phyloP scores from a whole-genome alignment of 768 basidiomycete genomes.

The Trametes sanguinea region DNA sequence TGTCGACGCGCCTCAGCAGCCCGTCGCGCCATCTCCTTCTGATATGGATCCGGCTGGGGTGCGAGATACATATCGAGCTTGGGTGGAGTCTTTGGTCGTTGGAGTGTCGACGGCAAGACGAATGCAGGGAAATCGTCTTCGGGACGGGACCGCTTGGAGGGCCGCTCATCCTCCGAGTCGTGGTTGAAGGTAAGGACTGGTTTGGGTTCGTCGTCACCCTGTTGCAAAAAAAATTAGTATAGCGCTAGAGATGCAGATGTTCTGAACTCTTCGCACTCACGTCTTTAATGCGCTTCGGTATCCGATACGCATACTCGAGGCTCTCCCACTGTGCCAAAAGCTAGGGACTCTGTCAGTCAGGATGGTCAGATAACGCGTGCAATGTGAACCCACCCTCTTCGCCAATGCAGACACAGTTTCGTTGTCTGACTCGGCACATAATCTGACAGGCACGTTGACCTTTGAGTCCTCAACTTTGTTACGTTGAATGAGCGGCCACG shows the following conservation, averaged over 20 bases:
- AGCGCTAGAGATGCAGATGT: not conserved
- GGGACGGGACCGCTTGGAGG: constrained; percentile 22
- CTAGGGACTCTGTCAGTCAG: constrained; percentile 37
- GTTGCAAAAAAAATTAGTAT: constrained; percentile 25
- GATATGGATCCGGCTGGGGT: not conserved
- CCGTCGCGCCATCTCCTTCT: constrained; percentile 16
- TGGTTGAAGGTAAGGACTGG: constrained; percentile 6
- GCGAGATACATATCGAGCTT: too few relatives aligned
- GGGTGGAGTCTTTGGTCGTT: constrained; percentile 1
- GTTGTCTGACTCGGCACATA: constrained; percentile 55
- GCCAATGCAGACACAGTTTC: constrained; percentile 59
- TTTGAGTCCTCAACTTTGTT: constrained; percentile 92
- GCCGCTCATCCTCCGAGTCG: constrained; percentile 17
- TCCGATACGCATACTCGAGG: constrained; percentile 78
- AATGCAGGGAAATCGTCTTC: constrained; percentile 23
- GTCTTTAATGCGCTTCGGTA: constrained; percentile 69
- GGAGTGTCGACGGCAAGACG: constrained; percentile 3
- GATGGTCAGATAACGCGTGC: not conserved
- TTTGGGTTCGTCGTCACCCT: constrained; percentile 23
- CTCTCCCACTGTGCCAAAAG: constrained; percentile 80
- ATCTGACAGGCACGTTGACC: constrained; percentile 58
- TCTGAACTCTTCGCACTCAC: constrained; percentile 30
- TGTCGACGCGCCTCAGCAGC: constrained; percentile 20
- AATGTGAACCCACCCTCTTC: constrained; percentile 50
- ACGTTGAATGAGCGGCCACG: constrained; percentile 81